Base-by-base conservation (phyloP, 139 green algal species). In the Trebouxia sp. region DNA sequence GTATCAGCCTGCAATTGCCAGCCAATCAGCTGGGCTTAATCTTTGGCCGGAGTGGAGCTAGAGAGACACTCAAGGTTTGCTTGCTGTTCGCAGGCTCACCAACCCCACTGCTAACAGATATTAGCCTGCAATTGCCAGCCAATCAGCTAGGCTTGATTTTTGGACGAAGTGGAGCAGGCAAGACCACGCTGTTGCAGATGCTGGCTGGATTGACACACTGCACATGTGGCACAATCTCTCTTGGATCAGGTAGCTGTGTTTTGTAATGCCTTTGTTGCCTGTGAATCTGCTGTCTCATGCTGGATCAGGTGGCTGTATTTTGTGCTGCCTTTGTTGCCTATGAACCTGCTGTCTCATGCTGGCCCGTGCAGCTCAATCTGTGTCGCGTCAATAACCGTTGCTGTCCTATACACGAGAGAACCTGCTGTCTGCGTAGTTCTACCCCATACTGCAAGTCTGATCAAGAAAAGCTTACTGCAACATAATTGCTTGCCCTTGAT, bases 151-250 rank as follows among this genome's bases (percentile, higher is more conserved):
- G 93, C 0, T 85, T 98, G 1, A 80, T 98, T 11, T 95, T 93
- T 67, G 95, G 95, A 0, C 88, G 91, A 30, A 92, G 83, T 41
- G 95, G 95, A n/a, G 82, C 84, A 6, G 95, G 95, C 35, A 98
- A 98, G 72, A 97, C 94, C 32, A 98, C 95, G 6, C 88, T 98
- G 53, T 85, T 98, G 79, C 90, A 97, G 80, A 53, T 91, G 35
- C 67, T 90, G 10, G 81, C 81, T 26, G 83, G 86, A 1, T 65
- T 90, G 37, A 82, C 81, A 30, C 79, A 94, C 66, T 86, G 87
- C 80, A 92, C 83, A 11, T 69, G 70, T 3, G 93, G 93, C 20
- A 41, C 67, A 26, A 85, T 89, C 41, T 83, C 28, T 5, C 26
- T 80, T 47, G 43, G 14, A 35, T 8, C 22, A 53, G 32, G 56